Base-by-base conservation (phyloP, 371 early-diverging fungal species). In the Saksenaea oblongispora region DNA sequence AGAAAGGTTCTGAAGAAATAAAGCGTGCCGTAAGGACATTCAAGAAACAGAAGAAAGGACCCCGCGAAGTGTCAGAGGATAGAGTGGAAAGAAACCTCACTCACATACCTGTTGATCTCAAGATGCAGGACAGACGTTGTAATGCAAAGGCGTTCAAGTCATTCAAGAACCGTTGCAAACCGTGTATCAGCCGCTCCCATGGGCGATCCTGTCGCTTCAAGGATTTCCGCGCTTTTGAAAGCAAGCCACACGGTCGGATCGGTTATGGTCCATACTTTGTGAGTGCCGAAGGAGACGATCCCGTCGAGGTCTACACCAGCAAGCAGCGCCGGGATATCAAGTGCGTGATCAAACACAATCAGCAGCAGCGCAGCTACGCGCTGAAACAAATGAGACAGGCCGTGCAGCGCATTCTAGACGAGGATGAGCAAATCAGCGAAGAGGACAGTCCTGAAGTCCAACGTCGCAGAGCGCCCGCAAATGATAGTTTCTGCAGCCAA, bases 401-500 rank as follows among this genome's bases (percentile, higher is more conserved):
- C 5, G 22, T 47, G 22, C 17, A 8, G 51, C 51, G 51, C 51
- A 47, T 47, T 22, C 4, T 47, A 22, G 51, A n/a, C 22, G 51
- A 47, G 11, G 51, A 47, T 3, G 10, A n/a, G 24, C 3, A 22
- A 7, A 47, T 22, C 22, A 22, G 2, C 10, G 51, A 47, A 22
- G 51, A 5, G 22, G 22, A 47, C 10, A n/a, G 22, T 9, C 10
- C 22, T 10, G 22, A n/a, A 5, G 22, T 22, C 4, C 18, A 22
- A 10, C 22, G 51, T 5, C 51, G 51, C 22, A n/a, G 51, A 22
- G 51, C 22, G 4, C 51, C 51, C 22, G 22, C 22, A 22, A 47
- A 22, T n/a, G 51, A 47, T 17, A 28, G 83, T 53, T 15, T 74
- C 63, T 7, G 62, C 66, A 17, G 82, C 67, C 5, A 73, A 76